Conservation (phyloP, 495 filamentous ascomycete genomes). For the Terfezia boudieri region DNA sequence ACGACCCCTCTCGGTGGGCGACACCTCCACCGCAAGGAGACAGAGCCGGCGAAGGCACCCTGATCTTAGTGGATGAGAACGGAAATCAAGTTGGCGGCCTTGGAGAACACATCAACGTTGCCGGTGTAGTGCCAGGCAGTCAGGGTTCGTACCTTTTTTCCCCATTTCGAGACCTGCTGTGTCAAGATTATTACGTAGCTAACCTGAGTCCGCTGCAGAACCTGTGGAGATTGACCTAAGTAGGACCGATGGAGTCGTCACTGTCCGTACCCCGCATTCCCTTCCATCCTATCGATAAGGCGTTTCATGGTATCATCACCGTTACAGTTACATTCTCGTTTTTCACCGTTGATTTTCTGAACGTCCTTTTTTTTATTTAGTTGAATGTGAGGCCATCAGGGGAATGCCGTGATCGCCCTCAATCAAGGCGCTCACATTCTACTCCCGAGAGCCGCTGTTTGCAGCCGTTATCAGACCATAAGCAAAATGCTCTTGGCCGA, state of each 20-base stretch:
- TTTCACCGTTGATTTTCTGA: not conserved
- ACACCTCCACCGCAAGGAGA: no score
- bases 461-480: not conserved
- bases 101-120: slow-evolving; percentile 53
- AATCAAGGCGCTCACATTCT: not conserved
- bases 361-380: not conserved
- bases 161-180: no score
- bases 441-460: not conserved
- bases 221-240: slow-evolving; percentile 73
- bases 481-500: not conserved
- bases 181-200: no score
- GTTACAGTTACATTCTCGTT: not conserved
- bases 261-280: slow-evolving; percentile 3
- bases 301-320: not conserved
- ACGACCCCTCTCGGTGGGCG: no score
- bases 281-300: not conserved
- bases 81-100: slow-evolving; percentile 87
- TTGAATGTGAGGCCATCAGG: no score
- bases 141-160: slow-evolving; percentile 47
- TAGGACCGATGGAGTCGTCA: slow-evolving; percentile 35
- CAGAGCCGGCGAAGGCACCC: slow-evolving; percentile 14
- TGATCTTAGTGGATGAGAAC: slow-evolving; percentile 88
- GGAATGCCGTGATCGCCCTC: no score
- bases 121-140: slow-evolving; percentile 64
- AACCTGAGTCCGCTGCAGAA: slow-evolving; percentile 26